These are phyloP conservation scores for Puccinellia tenuiflora DNA, from an alignment of 176 grass and related monocot species.

Conservation along the genomic window DNA sequence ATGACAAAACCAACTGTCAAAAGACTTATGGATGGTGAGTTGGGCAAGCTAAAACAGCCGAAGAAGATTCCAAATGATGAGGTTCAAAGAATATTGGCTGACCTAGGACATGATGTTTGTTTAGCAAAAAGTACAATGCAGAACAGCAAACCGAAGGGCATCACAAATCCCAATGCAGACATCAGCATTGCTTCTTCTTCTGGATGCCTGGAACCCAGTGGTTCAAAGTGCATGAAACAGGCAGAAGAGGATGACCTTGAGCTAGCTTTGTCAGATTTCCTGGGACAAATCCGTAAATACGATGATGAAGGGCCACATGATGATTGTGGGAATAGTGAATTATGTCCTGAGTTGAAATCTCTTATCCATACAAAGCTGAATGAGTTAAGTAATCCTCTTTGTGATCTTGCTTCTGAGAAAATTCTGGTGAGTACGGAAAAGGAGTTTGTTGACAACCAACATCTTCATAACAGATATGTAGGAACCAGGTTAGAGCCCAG, in stretches of 20 bases:
- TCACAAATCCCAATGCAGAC: constrained; percentile 7
- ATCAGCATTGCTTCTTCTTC: constrained; percentile 2
- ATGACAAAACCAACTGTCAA: constrained; percentile 51
- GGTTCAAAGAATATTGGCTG: constrained; percentile 57
- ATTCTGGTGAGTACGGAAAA: constrained; percentile 1
- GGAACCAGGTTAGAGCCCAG: not conserved
- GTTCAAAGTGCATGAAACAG: constrained; percentile 35
- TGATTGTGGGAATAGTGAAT: constrained; percentile 39
- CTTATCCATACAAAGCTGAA: constrained; percentile 45
- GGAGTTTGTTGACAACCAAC: constrained; percentile 21
- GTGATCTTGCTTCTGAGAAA: constrained; percentile 13
- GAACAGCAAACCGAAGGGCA: constrained; percentile 26
- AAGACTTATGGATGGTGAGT: constrained; percentile 68
- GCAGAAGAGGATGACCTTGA: constrained; percentile 43
- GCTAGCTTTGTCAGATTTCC: constrained; percentile 52
- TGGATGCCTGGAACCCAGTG: constrained; percentile 7
- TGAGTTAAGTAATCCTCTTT: constrained; percentile 29
- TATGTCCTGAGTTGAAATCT: constrained; percentile 41
- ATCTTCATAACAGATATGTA: constrained; percentile 18
- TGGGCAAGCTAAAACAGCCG: constrained; percentile 42
- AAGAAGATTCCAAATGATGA: constrained; percentile 69
- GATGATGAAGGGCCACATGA: constrained; percentile 38
- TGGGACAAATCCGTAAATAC: constrained; percentile 44
- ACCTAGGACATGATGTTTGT: constrained; percentile 44
- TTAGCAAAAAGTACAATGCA: constrained; percentile 19